Percentiles rank a stretch among this genome's conserved stretches.
These are phyloP conservation scores for Aureobasidium pullulans DNA, from an alignment of 2,329 filamentous ascomycete genomes.

Conservation along the genomic window DNA sequence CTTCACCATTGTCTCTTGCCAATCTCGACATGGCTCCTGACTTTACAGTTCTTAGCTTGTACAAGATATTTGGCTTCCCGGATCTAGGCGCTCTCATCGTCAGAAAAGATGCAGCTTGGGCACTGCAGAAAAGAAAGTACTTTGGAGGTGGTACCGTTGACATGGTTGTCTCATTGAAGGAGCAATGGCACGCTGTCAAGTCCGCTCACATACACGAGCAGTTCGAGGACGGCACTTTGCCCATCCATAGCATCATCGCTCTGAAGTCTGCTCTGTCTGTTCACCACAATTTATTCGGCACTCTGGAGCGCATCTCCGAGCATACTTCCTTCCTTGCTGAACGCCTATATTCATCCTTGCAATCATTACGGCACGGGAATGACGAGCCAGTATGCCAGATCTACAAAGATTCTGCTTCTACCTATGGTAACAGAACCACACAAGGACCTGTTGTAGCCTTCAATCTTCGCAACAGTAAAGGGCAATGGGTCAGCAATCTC, in stretches of 20 bases:
- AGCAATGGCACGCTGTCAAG: constrained; percentile 78
- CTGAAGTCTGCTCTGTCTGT: constrained; percentile 66
- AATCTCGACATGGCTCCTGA: constrained; percentile 60
- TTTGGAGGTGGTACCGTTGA: constrained; percentile 95
- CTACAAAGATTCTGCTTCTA: constrained; percentile 43
- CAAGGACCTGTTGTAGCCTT: constrained; percentile 77
- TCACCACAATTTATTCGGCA: constrained; percentile 61
- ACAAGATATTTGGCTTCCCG: constrained; percentile 96
- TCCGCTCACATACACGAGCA: constrained; percentile 63
- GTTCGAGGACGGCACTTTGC: constrained; percentile 85
- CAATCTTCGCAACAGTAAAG: constrained; percentile 63
- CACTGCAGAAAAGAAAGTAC: constrained; percentile 60
- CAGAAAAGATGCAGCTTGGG: constrained; percentile 59
- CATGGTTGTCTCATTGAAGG: constrained; percentile 64
- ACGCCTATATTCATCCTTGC: constrained; percentile 53
- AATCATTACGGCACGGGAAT: constrained; percentile 60
- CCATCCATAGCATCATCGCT: constrained; percentile 84
- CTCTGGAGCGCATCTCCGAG: constrained; percentile 57
- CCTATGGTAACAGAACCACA: constrained; percentile 35
- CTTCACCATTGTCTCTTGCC: constrained; percentile 65
- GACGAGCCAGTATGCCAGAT: constrained; percentile 57
- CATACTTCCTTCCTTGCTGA: constrained; percentile 63
- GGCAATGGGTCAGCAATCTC: constrained; percentile 69
- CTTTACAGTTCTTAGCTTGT: constrained; percentile 81
- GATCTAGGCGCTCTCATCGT: constrained; percentile 83